Conservation (phyloP, 164 flowering plant genomes). For the Malania oleifera region DNA sequence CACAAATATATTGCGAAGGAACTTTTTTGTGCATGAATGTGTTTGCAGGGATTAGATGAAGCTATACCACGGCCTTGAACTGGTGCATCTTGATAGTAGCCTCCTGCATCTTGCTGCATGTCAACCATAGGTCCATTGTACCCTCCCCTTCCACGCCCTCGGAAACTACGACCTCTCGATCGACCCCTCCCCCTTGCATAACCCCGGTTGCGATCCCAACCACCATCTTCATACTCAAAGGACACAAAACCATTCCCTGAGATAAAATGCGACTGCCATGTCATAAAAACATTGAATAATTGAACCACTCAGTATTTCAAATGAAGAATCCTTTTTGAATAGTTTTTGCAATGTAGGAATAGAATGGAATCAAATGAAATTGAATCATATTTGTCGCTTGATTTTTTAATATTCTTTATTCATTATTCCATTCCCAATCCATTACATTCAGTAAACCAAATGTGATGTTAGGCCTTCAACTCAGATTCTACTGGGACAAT, state of each 20-base stretch:
- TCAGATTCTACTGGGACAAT: background rate
- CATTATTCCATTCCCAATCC: no score
- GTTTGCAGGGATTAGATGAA: no score
- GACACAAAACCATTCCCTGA: slow-evolving; percentile 60
- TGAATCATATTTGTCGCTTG: no score
- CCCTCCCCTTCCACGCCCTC: slow-evolving; percentile 76
- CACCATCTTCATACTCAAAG: slow-evolving; percentile 73
- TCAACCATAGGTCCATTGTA: slow-evolving; percentile 56
- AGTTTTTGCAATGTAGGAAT: no score
- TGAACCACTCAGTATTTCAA: background rate
- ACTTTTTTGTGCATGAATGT: no score
- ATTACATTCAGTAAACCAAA: no score
- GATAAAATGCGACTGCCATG: slow-evolving; percentile 1
- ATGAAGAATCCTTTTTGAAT: no score
- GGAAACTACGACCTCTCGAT: slow-evolving; percentile 61
- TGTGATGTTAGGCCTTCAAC: no score
- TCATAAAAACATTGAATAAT: background rate
- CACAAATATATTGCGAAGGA: no score
- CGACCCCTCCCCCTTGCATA: slow-evolving; percentile 60
- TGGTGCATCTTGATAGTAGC: slow-evolving; percentile 55
- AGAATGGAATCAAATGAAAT: no score
- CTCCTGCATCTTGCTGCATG: slow-evolving; percentile 44
- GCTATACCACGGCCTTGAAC: slow-evolving; percentile 46
- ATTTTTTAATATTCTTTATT: no score
- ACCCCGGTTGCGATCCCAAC: slow-evolving; percentile 55